Evolutionary conservation across 805 yeast species (phyloP).

Genomic region (Ascoidea asiatica): DNA sequence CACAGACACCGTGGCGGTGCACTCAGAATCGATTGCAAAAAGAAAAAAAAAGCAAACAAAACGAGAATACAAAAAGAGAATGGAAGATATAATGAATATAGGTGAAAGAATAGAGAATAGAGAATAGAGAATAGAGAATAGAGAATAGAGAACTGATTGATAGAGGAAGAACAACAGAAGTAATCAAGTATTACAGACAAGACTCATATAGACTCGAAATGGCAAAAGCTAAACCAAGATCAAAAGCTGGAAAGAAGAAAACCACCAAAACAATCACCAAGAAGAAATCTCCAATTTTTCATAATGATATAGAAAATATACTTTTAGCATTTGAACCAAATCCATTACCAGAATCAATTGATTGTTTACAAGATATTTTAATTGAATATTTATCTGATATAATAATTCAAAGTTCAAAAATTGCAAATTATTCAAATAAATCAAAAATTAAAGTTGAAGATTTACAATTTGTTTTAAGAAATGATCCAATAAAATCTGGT

Average conservation of each 20-base stretch:
- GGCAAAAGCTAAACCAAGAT: too few relatives aligned
- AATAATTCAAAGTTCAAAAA: background rate
- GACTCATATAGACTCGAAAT: too few relatives aligned
- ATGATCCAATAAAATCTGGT: conserved; percentile 22
- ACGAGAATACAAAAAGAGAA: too few relatives aligned
- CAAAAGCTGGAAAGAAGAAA: too few relatives aligned
- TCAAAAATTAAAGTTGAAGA: conserved; percentile 20
- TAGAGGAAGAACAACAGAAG: background rate
- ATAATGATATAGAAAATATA: background rate
- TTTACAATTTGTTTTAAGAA: conserved; percentile 21
- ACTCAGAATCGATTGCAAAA: too few relatives aligned
- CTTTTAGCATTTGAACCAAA: background rate
- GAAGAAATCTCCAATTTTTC: background rate
- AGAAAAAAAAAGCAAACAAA: too few relatives aligned
- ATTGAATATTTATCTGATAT: background rate
- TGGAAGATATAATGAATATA: too few relatives aligned
- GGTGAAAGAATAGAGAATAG: too few relatives aligned
- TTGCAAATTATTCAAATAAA: background rate
- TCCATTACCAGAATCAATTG: background rate
- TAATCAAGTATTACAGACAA: too few relatives aligned
- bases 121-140: too few relatives aligned
- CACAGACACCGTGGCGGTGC: too few relatives aligned
- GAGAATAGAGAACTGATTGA: background rate
- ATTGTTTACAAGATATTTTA: too few relatives aligned
- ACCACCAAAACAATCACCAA: background rate